Conservation (phyloP, 2,329 filamentous ascomycete species). For the Penicillium polonicum region DNA sequence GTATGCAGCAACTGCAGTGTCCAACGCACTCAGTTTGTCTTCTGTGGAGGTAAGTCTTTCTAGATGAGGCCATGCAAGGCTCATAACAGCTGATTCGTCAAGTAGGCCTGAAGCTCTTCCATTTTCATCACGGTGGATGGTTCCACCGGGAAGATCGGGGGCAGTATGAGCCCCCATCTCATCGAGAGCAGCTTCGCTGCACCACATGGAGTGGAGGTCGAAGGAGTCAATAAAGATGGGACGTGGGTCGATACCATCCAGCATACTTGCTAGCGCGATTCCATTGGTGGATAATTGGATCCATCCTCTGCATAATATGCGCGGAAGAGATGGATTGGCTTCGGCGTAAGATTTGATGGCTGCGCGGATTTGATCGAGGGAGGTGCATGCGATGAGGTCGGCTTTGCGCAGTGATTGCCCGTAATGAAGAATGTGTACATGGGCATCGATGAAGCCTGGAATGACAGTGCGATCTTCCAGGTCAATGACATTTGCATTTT, state of each 20-base stretch:
- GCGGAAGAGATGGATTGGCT: constrained; percentile 40
- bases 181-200: constrained; percentile 47
- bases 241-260: constrained; percentile 50
- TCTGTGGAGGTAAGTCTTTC: constrained; percentile 43
- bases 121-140: constrained; percentile 46
- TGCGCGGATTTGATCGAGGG: constrained; percentile 45
- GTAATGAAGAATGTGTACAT: constrained; percentile 53
- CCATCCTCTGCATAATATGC: constrained; percentile 51
- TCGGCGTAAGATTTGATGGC: constrained; percentile 44
- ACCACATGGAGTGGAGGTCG: constrained; percentile 54
- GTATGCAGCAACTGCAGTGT: constrained; percentile 45
- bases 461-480: constrained; percentile 41
- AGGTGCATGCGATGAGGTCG: constrained; percentile 43
- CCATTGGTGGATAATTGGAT: constrained; percentile 50
- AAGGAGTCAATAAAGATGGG: constrained; percentile 52
- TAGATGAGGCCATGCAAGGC: constrained; percentile 49
- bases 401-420: constrained; percentile 49
- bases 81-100: constrained; percentile 48
- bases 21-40: constrained; percentile 45
- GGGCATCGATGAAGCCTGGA: constrained; percentile 52
- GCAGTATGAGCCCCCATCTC: constrained; percentile 46
- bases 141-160: constrained; percentile 47
- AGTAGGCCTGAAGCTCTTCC: constrained; percentile 48
- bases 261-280: constrained; percentile 45
- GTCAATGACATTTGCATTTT: constrained; percentile 32